Base-by-base conservation (phyloP, 257 asterid genomes). In the Solanum megistacrolobum region DNA sequence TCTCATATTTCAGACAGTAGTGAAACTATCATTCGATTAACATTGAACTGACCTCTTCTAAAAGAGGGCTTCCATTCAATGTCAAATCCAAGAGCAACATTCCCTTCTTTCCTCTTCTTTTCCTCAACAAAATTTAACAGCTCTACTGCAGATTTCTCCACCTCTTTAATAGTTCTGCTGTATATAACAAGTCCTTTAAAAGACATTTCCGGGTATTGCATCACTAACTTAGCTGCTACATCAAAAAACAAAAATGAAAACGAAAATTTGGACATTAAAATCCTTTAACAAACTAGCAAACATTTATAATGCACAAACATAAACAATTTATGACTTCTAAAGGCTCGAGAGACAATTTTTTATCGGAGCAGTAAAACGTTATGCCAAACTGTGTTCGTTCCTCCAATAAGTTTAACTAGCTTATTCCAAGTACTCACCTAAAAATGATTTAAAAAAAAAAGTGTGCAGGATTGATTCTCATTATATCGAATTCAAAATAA, bases 1-100 rank as follows among this genome's bases (percentile, higher is more conserved):
- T 16, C 6, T n/a, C 85, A 9, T n/a, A 79, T 29, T 43, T 78
- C 84, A 46, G 27, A 55, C 10, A 21, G 27, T 58, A 20, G 25
- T 55, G 11, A 6, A 55, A 20, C 65, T 6, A 55, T 58, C n/a
- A 58, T 58, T 7, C 8, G 13, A 39, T 5, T 82, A 27, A 29
- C 69, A 48, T 29, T 82, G 86, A 31, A 27, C 72, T 82, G 68
- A 96, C 99, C 99, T 92, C 91, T 93, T 89, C 86, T 93, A 88
- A 96, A 95, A 82, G 93, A 87, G 90, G 99, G 98, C 89, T 89
- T 94, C 99, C 99, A 96, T 92, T 96, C 99, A 48, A 96, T 92
- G 88, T 96, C 99, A 91, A 95, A 94, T 88, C 99, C 99, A 87
- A 96, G 98, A 84, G 93, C 89, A 89, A 94, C 94, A 32, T 87